phyloP scores from a whole-genome alignment of 345 rosid species.

The Hevea brasiliensis region DNA sequence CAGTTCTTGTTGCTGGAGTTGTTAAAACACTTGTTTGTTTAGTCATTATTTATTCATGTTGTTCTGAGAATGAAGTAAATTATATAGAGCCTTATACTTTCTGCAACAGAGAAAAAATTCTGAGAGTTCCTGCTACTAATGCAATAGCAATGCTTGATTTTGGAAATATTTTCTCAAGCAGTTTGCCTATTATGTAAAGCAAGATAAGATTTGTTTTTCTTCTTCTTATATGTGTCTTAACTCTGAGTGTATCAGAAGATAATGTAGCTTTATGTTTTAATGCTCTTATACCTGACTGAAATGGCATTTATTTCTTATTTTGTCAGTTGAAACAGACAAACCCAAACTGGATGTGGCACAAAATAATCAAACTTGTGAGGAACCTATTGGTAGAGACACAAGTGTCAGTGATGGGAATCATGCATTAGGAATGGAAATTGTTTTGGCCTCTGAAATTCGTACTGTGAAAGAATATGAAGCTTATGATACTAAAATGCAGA shows the following conservation, averaged over 20 bases:
- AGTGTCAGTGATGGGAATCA: slow-evolving; percentile 27
- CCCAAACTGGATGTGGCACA: slow-evolving; percentile 23
- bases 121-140: slow-evolving; percentile 5
- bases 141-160: neutral
- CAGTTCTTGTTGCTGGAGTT: too few species aligned
- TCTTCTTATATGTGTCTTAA: neutral
- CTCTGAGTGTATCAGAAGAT: neutral
- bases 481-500: slow-evolving; percentile 13
- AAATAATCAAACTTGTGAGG: slow-evolving; percentile 15
- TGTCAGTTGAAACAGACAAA: slow-evolving; percentile 35
- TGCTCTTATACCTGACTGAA: slow-evolving; percentile 5
- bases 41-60: neutral
- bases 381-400: slow-evolving; percentile 21
- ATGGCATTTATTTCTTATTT: slow-evolving; percentile 8
- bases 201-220: neutral
- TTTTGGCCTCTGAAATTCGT: slow-evolving; percentile 24
- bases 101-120: neutral
- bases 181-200: neutral
- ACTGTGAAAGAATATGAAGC: slow-evolving; percentile 25
- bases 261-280: neutral
- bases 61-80: neutral
- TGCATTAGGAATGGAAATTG: slow-evolving; percentile 28
- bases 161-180: neutral
- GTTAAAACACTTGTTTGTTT: too few species aligned
- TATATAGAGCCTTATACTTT: neutral